Base-by-base conservation (phyloP, 2,329 filamentous ascomycete species). In the Fusarium nodosum region DNA sequence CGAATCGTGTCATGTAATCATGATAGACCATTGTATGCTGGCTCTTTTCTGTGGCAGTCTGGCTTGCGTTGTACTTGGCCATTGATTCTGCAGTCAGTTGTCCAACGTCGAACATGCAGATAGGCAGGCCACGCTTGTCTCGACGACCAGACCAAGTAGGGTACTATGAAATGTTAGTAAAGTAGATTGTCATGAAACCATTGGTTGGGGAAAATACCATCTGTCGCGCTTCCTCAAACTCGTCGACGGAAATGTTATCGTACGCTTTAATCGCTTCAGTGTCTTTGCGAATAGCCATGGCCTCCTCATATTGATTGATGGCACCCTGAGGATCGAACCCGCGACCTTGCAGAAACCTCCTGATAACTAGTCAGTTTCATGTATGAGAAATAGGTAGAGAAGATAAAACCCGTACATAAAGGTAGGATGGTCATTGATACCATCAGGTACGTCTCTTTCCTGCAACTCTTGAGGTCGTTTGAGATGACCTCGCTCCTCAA, bases 161-260 rank as follows among this genome's bases (percentile, higher is more conserved):
- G 3, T 55, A 55, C 41, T 55, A 15, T 1, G 11, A 4, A 1
- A 13, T 5, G 0, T 55, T 2, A 55, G 7, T 1, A 1, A 28
- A 6, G 3, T 4, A 3, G 1, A 1, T 1, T 1, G 13, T 1
- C 6, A 1, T 12, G 5, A 20, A 2, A 15, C 20, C 0, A 0
- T 6, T 20, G 0, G 6, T 6, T 12, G 2, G 7, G 8, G 18
- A 13, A 16, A 7, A 18, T 18, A 47, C 52, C 18, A 55, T 47
- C 5, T 28, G 28, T 10, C 52, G 52, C 7, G 52, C 24, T 28
- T 55, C 30, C 16, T 55, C 52, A 30, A 55, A 55, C 3, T 55
- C 52, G 1, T 22, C 11, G 5, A 55, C 41, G 3, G 41, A 30
- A 22, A 55, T 48, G 7, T 24, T 7, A 15, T 55, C 41, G 10